phyloP scores from a whole-genome alignment of 2,329 filamentous ascomycete species.

The Fusarium abutilonis region DNA sequence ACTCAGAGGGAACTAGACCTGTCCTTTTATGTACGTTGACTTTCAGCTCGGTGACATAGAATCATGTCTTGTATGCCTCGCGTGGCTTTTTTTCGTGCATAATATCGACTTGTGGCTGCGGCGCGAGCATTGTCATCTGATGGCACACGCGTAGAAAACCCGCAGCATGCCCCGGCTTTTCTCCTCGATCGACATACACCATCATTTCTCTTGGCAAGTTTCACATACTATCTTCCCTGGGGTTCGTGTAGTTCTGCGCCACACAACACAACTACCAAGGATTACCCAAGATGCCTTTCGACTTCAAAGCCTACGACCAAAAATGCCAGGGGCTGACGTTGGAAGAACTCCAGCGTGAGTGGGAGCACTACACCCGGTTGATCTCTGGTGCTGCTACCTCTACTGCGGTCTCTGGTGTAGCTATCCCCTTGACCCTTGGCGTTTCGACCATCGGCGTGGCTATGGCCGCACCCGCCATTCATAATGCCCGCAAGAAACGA shows the following conservation, averaged over 20 bases:
- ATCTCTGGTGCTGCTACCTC: constrained; percentile 53
- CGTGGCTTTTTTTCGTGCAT: constrained; percentile 13
- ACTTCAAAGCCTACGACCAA: constrained; percentile 53
- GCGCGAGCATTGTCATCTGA: background rate
- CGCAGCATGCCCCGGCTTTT: background rate
- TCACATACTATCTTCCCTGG: background rate
- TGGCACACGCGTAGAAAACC: background rate
- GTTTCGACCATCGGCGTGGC: constrained; percentile 53
- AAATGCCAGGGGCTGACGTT: constrained; percentile 52
- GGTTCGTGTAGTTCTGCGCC: background rate
- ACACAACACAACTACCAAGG: background rate
- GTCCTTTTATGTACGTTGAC: rapidly evolving
- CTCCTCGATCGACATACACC: background rate
- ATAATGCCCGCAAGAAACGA: constrained; percentile 55
- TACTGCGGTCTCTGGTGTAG: constrained; percentile 53
- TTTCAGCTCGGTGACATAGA: background rate
- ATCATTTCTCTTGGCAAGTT: constrained; percentile 6
- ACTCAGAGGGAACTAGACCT: background rate
- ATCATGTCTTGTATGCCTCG: constrained; percentile 11
- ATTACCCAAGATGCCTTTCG: constrained; percentile 50
- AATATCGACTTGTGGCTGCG: background rate
- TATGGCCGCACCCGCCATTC: constrained; percentile 52
- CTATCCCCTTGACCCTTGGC: constrained; percentile 53
- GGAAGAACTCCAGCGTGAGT: constrained; percentile 53
- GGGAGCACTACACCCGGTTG: constrained; percentile 56